Base-by-base conservation (phyloP, 495 filamentous ascomycete genomes). In the Neurospora tetraspora region DNA sequence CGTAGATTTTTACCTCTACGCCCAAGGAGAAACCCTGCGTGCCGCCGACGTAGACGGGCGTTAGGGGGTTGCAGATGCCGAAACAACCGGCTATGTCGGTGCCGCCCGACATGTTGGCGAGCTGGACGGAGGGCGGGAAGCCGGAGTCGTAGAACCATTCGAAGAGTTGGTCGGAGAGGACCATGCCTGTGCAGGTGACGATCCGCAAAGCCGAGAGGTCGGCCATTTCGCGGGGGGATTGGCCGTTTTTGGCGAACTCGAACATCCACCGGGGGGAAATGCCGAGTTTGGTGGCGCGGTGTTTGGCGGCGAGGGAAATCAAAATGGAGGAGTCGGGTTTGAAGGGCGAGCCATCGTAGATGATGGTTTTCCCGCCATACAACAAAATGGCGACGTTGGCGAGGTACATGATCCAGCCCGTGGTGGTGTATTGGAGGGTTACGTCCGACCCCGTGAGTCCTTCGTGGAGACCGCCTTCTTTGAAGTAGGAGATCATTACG, bases 331-430 rank as follows among this genome's bases (percentile, higher is more conserved):
- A 78, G 76, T 89, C 86, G 1, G 92, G 92, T 69, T 88, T 81
- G 79, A 94, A 93, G 5, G 92, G 92, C 4, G 88, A 91, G 16
- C 92, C 92, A 78, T 95, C 92, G 79, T 94, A 95, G 7, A 93
- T 78, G 65, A 95, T 78, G 10, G 87, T 79, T 39, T 87, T 83
- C 0, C 83, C 83, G 9, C 92, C 91, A 34, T 80, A 77, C 0
- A 90, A 76, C 16, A 93, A 81, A 4, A 81, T 80, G 39, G 81
- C 80, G 20, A 91, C 80, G 69, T 83, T 84, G 23, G 85, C 78
- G 39, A 93, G 80, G 79, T 94, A 94, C 92, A 95, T 95, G 77
- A 95, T 94, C 92, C 92, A 95, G 7, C 92, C 92, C 0, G 90
- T 92, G 59, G 88, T 89, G 18, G 86, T 89, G 74, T 87, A 89